Conservation (phyloP, 2,329 filamentous ascomycete species). For the Exutisphaerella laricina region DNA sequence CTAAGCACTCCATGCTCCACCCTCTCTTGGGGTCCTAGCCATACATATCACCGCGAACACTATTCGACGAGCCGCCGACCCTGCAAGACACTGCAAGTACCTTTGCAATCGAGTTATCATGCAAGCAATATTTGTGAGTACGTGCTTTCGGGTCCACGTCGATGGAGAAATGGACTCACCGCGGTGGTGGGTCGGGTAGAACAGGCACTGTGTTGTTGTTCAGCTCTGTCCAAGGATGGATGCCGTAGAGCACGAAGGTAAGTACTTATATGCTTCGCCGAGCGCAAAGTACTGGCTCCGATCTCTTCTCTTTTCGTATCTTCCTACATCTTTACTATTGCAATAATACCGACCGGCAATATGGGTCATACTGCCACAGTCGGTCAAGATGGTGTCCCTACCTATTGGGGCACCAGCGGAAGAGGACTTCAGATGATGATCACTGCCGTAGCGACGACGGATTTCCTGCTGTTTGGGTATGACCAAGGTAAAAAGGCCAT, state of each 20-base stretch:
- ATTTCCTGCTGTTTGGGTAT: conserved; percentile 15
- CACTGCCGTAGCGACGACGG: conserved; percentile 16
- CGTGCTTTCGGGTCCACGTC: background rate
- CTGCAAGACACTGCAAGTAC: conserved; percentile 5
- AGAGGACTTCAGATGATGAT: conserved; percentile 16
- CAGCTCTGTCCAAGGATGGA: background rate
- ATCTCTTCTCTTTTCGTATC: background rate
- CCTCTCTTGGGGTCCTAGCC: background rate
- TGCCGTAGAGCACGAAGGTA: background rate
- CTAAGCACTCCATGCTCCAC: conserved; percentile 1
- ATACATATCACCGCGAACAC: background rate
- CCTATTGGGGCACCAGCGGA: conserved; percentile 20
- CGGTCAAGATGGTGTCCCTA: conserved; percentile 16
- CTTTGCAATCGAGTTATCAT: background rate
- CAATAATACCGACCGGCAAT: conserved; percentile 4
- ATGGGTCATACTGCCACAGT: conserved; percentile 18
- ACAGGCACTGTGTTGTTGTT: background rate
- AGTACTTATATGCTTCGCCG: background rate
- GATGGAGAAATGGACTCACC: background rate
- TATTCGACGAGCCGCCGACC: background rate
- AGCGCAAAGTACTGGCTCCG: background rate
- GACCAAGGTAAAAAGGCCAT: no score
- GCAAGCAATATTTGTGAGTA: background rate
- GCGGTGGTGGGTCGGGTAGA: background rate
- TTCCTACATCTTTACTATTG: conserved; percentile 2